Percentiles rank a stretch among this genome's conserved stretches.
Evolutionary conservation across 2,329 filamentous ascomycete genomes (phyloP).

Genomic region (Colletotrichum cordylinicola): DNA sequence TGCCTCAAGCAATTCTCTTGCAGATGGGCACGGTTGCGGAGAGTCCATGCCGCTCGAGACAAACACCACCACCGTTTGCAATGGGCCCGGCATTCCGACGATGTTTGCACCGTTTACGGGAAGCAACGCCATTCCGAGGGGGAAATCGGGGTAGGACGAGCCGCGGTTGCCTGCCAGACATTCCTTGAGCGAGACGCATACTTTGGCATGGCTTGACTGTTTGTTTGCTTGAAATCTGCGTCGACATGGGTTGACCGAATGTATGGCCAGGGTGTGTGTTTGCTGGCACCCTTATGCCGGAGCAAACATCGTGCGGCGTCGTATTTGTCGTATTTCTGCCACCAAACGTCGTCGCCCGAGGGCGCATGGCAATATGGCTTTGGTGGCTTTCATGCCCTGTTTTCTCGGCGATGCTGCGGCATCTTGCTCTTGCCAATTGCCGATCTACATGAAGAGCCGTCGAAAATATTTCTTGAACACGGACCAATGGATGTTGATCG

Average conservation of each 20-base stretch:
- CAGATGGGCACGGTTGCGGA: background rate
- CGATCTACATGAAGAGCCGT: background rate
- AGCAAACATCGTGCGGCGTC: background rate
- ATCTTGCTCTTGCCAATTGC: background rate
- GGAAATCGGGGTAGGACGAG: background rate
- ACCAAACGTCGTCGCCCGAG: background rate
- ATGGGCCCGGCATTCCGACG: background rate
- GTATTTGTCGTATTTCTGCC: background rate
- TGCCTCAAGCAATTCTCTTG: background rate
- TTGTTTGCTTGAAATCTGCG: background rate
- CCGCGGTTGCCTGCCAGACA: background rate
- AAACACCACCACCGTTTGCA: background rate
- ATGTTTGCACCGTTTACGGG: background rate
- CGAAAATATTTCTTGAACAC: background rate
- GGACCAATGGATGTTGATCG: background rate
- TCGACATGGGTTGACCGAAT: background rate
- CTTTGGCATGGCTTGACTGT: background rate
- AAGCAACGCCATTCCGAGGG: background rate
- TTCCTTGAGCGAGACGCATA: background rate
- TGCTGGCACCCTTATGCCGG: background rate
- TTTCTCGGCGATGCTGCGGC: background rate
- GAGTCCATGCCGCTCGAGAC: background rate
- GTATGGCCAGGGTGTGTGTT: background rate
- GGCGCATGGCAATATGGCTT: background rate
- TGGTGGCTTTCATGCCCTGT: background rate